Evolutionary conservation across 148 eudicot species (phyloP).

Genomic region (Cornus kousa): DNA sequence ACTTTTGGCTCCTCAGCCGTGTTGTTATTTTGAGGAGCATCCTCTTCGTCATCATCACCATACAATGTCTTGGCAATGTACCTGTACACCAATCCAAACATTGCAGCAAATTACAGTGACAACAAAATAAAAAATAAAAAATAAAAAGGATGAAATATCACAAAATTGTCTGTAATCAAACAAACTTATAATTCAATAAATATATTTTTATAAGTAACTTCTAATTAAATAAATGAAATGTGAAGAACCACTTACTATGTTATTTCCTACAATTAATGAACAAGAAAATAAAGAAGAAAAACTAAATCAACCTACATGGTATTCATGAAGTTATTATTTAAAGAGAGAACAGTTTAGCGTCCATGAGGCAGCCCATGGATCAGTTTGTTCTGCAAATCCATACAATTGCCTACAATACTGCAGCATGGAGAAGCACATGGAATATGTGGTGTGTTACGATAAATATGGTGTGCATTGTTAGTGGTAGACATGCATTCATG

Average conservation of each 20-base stretch:
- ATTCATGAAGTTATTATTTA: background rate
- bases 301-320: background rate
- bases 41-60: constrained; percentile 84
- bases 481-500: too few species aligned
- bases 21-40: constrained; percentile 27
- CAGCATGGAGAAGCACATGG: background rate
- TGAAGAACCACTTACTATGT: background rate
- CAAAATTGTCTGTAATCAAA: background rate
- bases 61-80: constrained; percentile 83
- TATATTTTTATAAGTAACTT: background rate
- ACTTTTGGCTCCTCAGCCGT: constrained; percentile 78
- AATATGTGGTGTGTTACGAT: background rate
- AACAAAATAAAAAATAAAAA: background rate
- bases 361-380: too few species aligned
- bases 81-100: constrained; percentile 40
- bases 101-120: background rate
- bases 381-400: background rate
- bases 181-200: background rate
- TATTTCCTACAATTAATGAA: background rate
- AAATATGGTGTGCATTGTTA: too few species aligned
- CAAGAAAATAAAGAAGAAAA: background rate
- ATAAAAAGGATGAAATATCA: background rate
- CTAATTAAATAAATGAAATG: background rate
- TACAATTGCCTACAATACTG: background rate
- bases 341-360: background rate